These are phyloP conservation scores for Aspergillus puulaauensis DNA, from an alignment of 2,329 filamentous ascomycete species.

Conservation along the genomic window DNA sequence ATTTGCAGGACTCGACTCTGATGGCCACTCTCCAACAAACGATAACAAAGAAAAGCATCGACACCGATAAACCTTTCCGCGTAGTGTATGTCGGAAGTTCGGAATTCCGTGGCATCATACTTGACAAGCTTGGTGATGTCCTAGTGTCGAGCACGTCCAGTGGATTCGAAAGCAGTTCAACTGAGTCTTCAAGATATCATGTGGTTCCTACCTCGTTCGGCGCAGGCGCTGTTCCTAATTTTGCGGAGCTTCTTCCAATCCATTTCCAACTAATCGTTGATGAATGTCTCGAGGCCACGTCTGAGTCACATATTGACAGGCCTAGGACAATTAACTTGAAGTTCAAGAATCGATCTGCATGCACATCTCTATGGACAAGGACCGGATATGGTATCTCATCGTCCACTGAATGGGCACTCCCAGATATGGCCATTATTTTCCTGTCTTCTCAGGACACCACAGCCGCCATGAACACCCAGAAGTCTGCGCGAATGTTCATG, in stretches of 20 bases:
- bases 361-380: slow-evolving; percentile 39
- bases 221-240: slow-evolving; percentile 44
- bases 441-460: slow-evolving; percentile 37
- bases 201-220: slow-evolving; percentile 50
- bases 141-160: slow-evolving; percentile 42
- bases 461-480: slow-evolving; percentile 28
- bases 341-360: slow-evolving; percentile 40
- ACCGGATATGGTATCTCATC: slow-evolving; percentile 40
- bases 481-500: slow-evolving; percentile 40
- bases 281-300: slow-evolving; percentile 41
- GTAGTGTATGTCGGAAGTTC: slow-evolving; percentile 45
- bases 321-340: slow-evolving; percentile 35
- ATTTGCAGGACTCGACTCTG: slow-evolving; percentile 32
- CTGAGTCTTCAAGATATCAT: slow-evolving; percentile 47
- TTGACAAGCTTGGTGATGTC: slow-evolving; percentile 50
- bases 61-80: slow-evolving; percentile 44
- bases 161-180: slow-evolving; percentile 33
- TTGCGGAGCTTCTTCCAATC: slow-evolving; percentile 49
- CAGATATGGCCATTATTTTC: slow-evolving; percentile 49
- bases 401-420: slow-evolving; percentile 41
- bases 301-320: slow-evolving; percentile 22
- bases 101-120: slow-evolving; percentile 40
- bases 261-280: slow-evolving; percentile 50
- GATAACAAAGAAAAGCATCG: slow-evolving; percentile 41
- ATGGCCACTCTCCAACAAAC: slow-evolving; percentile 45